Percentiles rank a stretch among this genome's conserved stretches.
Evolutionary conservation across 148 eudicot species (phyloP).

Genomic region (Rhododendron mucronatum): DNA sequence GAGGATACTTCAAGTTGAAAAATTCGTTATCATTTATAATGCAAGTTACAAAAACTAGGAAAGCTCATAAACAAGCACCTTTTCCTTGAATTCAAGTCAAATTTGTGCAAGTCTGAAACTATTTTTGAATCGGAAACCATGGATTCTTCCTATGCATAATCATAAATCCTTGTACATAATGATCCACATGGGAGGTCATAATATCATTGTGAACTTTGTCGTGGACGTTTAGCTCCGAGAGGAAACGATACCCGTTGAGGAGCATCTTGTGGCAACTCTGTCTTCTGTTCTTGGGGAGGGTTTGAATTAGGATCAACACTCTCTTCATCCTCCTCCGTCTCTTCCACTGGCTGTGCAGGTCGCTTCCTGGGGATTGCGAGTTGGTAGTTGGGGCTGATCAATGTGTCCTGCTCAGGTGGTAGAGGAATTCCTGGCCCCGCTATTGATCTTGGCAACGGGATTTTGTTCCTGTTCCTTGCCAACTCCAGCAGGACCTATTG

Average conservation of each 20-base stretch:
- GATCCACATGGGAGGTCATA: no score
- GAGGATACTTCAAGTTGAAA: neutral
- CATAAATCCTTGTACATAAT: neutral
- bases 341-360: conserved; percentile 45
- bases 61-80: neutral
- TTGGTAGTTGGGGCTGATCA: conserved; percentile 79
- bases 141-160: neutral
- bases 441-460: conserved; percentile 61
- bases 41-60: neutral
- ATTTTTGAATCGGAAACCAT: neutral
- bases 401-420: conserved; percentile 82
- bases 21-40: neutral
- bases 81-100: neutral
- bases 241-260: conserved; percentile 78
- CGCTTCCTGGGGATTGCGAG: conserved; percentile 51
- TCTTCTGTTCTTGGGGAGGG: conserved; percentile 51
- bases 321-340: conserved; percentile 61
- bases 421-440: conserved; percentile 61
- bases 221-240: conserved; percentile 54
- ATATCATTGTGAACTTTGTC: conserved; percentile 10
- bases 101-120: neutral
- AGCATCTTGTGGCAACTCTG: conserved; percentile 39
- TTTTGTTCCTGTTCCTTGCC: conserved; percentile 77
- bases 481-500: conserved; percentile 71
- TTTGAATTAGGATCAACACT: conserved; percentile 38